Evolutionary conservation across 2,329 filamentous ascomycete genomes (phyloP).

Genomic region (Fusarium sp.): DNA sequence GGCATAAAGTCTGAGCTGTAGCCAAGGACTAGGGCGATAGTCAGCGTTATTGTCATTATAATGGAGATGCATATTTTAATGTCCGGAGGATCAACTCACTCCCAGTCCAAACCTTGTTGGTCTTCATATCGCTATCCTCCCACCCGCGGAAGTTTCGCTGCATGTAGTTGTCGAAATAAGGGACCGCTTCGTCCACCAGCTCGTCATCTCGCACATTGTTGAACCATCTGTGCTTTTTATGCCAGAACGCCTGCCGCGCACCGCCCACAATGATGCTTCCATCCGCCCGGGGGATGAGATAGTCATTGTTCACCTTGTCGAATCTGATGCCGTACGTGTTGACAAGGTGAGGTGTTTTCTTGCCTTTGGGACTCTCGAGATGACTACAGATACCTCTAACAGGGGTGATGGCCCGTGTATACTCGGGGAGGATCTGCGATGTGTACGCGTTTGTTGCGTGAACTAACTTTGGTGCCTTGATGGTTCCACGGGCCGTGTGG

Average conservation of each 20-base stretch:
- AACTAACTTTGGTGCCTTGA: neutral
- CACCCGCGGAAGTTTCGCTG: constrained; percentile 60
- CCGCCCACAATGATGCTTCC: constrained; percentile 52
- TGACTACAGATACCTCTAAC: constrained; percentile 61
- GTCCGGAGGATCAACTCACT: constrained; percentile 21
- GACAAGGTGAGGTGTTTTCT: constrained; percentile 34
- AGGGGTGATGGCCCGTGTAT: constrained; percentile 71
- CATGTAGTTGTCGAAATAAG: constrained; percentile 62
- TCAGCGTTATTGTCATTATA: neutral
- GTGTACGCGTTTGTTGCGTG: constrained; percentile 74
- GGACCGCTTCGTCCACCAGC: constrained; percentile 54
- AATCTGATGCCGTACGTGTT: constrained; percentile 45
- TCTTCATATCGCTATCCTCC: constrained; percentile 54
- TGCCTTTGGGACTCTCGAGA: constrained; percentile 41
- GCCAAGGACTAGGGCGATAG: constrained; percentile 50
- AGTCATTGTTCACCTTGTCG: constrained; percentile 43
- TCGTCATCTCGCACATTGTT: constrained; percentile 49
- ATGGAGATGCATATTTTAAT: neutral
- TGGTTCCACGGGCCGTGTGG: neutral
- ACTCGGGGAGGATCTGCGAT: constrained; percentile 68
- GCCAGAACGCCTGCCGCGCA: constrained; percentile 47
- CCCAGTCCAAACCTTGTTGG: constrained; percentile 46
- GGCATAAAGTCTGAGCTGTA: constrained; percentile 56
- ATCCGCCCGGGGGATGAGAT: constrained; percentile 58
- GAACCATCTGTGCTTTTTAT: constrained; percentile 30